A percentile compares a stretch with the other conserved stretches of the same genome.
Evolutionary conservation across 441 rosid species (phyloP).

Genomic region (Corymbia citriodora): DNA sequence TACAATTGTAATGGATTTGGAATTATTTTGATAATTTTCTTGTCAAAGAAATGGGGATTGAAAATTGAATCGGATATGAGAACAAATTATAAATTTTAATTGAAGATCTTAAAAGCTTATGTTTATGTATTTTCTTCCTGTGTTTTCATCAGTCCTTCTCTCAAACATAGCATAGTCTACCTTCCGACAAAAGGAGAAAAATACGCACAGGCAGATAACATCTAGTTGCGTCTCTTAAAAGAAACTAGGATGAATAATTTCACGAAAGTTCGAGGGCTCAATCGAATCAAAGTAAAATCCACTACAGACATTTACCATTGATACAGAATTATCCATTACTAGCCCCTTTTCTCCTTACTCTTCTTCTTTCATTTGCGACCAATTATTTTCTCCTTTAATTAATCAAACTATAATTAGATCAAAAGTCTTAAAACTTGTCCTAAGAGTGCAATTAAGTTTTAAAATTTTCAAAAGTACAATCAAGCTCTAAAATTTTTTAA

Average conservation of each 20-base stretch:
- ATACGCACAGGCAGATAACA: neutral
- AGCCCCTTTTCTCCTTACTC: neutral
- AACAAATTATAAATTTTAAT: too few species aligned
- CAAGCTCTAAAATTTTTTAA: too few species aligned
- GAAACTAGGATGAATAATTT: neutral
- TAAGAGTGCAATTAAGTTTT: rapidly evolving
- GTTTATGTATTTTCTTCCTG: too few species aligned
- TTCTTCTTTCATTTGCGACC: neutral
- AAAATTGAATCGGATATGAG: neutral
- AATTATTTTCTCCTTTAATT: neutral
- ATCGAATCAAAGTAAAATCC: too few species aligned
- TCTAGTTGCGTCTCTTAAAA: neutral
- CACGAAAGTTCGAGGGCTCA: neutral
- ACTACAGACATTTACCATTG: neutral
- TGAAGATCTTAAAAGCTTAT: neutral
- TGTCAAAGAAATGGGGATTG: neutral
- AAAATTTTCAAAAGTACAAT: too few species aligned
- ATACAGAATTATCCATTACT: neutral
- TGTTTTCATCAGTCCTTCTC: neutral
- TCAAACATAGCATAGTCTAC: neutral
- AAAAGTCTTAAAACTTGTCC: neutral
- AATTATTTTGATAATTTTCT: too few species aligned
- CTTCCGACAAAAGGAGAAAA: neutral
- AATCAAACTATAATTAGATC: neutral
- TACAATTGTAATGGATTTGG: too few species aligned